These are phyloP conservation scores for Kwoniella sp. DNA, from an alignment of 768 basidiomycete species.

Conservation along the genomic window DNA sequence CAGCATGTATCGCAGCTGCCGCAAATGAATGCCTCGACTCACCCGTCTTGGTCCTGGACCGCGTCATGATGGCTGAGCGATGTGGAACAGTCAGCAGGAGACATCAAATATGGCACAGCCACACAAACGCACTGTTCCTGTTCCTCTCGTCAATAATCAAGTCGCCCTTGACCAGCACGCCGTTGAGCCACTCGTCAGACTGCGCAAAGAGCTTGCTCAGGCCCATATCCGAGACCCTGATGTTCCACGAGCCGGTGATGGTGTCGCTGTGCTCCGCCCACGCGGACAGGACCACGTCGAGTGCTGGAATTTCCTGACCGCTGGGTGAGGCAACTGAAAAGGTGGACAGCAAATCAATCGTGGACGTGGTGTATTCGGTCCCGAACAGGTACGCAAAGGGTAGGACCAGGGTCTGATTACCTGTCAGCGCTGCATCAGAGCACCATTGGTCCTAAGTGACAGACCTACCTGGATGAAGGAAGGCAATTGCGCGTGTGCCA, in stretches of 20 bases:
- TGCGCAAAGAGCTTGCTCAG: constrained; percentile 68
- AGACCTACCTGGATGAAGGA: constrained; percentile 75
- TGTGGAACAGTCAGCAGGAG: too few relatives aligned
- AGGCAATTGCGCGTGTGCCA: constrained; percentile 80
- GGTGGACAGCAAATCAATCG: constrained; percentile 70
- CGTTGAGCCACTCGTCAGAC: constrained; percentile 63
- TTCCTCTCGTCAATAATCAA: constrained; percentile 77
- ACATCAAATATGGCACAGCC: constrained; percentile 10
- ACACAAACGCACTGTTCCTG: constrained; percentile 64
- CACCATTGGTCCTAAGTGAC: neutral
- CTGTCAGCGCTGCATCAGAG: neutral
- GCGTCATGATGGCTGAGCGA: constrained; percentile 83
- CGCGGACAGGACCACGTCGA: constrained; percentile 82
- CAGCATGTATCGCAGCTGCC: neutral
- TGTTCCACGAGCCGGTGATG: constrained; percentile 92
- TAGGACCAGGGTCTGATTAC: constrained; percentile 65
- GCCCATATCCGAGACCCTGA: constrained; percentile 76
- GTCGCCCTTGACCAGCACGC: constrained; percentile 80
- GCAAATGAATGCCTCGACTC: constrained; percentile 43
- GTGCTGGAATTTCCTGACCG: constrained; percentile 56
- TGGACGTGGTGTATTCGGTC: constrained; percentile 69
- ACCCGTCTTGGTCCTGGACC: constrained; percentile 84
- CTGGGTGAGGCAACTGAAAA: constrained; percentile 54
- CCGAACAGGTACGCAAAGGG: constrained; percentile 92
- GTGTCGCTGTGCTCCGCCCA: constrained; percentile 95